These are phyloP conservation scores for Durio zibethinus DNA, from an alignment of 345 rosid genomes.

Conservation along the genomic window DNA sequence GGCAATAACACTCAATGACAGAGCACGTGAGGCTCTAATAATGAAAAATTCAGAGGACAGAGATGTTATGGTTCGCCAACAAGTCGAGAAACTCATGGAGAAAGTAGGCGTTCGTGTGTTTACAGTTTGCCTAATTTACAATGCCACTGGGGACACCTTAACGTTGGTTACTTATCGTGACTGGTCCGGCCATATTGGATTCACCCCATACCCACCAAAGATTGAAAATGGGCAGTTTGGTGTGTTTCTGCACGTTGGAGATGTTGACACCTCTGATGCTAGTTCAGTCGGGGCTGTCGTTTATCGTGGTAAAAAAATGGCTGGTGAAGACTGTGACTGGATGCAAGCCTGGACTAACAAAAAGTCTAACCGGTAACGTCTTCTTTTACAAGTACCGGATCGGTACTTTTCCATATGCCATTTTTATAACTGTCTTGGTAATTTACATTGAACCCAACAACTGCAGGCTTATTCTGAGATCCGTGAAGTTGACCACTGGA, in stretches of 20 bases:
- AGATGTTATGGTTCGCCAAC: not conserved
- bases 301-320: too few relatives aligned
- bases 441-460: too few relatives aligned
- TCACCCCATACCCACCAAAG: not conserved
- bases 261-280: too few relatives aligned
- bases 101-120: not conserved
- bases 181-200: not conserved
- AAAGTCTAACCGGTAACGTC: not conserved
- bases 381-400: too few relatives aligned
- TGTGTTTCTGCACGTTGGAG: not conserved
- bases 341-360: not conserved
- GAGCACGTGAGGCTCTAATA: not conserved
- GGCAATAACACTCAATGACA: not conserved
- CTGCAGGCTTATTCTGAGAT: too few relatives aligned
- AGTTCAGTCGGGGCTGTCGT: not conserved
- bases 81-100: not conserved
- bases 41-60: not conserved
- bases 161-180: not conserved
- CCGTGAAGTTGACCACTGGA: too few relatives aligned
- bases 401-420: too few relatives aligned
- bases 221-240: not conserved
- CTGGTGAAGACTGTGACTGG: not conserved
- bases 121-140: not conserved
- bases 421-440: too few relatives aligned
- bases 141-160: not conserved